Evolutionary conservation across 2,329 filamentous ascomycete genomes (phyloP), one percentile per base, ranked within the genome.

Genomic region (Ophiostoma montium): DNA sequence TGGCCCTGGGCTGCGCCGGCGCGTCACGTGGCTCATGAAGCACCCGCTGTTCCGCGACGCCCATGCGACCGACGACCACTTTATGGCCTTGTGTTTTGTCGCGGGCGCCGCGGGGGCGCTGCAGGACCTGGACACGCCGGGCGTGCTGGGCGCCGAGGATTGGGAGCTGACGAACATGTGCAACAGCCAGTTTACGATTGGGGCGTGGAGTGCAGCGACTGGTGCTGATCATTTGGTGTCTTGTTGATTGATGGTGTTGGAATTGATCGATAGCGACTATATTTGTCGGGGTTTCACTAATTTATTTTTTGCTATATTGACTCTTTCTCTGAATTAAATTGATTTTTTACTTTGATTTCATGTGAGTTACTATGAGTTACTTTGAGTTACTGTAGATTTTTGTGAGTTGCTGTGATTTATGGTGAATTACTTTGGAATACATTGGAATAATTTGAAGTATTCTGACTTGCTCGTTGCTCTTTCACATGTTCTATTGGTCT

Each of bases 11-110:
- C 58, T 83, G 45, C 62, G 77, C 3, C 65, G 73, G 2, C 72
- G 69, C 0, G 67, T 80, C 48, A 77, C 76, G 2, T 67, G 78
- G 30, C 58, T 84, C 56, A 83, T 84, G 78, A 83, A 84, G 65
- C 75, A 83, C 57, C 79, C 80, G 0, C 65, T 68, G 43, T 84
- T 73, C 57, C 64, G 80, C 15, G 79, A 83, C 56, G 80, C 81
- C 0, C 80, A 84, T 62, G 79, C 70, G 0, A 84, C 80, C 0
- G 80, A 85, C 57, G 81, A 84, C 59, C 80, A 84, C 58, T 84
- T 80, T 54, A 82, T 84, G 75, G 65, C 78, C 1, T 69, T 75
- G 3, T 66, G 78, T 57, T 84, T 84, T 62, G 72, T 80, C 0
- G 75, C 78, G 0, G 80, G 80, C 1, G 65, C 71, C 3, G 66